phyloP scores from a whole-genome alignment of 2,329 filamentous ascomycete species.

The Trichoderma arundinaceum region DNA sequence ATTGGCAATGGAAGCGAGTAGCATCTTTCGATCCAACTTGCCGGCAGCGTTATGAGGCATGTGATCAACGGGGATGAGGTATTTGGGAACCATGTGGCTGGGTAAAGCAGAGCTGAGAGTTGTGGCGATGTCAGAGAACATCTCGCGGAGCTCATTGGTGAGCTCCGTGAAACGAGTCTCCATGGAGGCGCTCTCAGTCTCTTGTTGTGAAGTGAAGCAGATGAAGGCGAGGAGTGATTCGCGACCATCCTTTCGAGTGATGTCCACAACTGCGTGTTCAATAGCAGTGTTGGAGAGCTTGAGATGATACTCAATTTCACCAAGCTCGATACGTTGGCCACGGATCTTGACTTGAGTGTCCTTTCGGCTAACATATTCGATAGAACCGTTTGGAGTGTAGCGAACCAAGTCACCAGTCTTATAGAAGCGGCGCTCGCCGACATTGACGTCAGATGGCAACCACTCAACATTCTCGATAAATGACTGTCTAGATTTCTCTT shows the following conservation, averaged over 20 bases:
- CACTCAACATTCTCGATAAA: constrained; percentile 32
- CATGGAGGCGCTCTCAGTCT: constrained; percentile 11
- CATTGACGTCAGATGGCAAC: background rate
- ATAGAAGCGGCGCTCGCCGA: constrained; percentile 29
- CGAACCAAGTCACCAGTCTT: constrained; percentile 31
- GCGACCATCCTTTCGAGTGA: background rate
- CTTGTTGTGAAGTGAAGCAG: constrained; percentile 14
- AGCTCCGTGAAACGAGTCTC: constrained; percentile 1
- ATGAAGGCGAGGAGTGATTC: constrained; percentile 16
- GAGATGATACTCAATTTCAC: constrained; percentile 25
- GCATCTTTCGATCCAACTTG: constrained; percentile 25
- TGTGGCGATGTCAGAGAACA: background rate
- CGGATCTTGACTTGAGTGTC: constrained; percentile 30
- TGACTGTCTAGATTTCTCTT: constrained; percentile 32
- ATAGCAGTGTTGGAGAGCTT: background rate
- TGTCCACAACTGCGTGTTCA: constrained; percentile 10
- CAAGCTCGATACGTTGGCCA: constrained; percentile 28
- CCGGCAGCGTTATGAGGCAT: constrained; percentile 29
- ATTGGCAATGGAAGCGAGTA: background rate
- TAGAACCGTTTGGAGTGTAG: constrained; percentile 11
- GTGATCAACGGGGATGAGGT: constrained; percentile 15
- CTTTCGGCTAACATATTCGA: constrained; percentile 24
- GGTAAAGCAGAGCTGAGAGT: constrained; percentile 4
- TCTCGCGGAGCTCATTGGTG: background rate
- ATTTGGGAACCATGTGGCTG: constrained; percentile 24